A percentile compares a stretch with the other conserved stretches of the same genome.
These are phyloP conservation scores for Bjerkandera adusta DNA, from an alignment of 1,284 basidiomycete genomes.

Conservation along the genomic window DNA sequence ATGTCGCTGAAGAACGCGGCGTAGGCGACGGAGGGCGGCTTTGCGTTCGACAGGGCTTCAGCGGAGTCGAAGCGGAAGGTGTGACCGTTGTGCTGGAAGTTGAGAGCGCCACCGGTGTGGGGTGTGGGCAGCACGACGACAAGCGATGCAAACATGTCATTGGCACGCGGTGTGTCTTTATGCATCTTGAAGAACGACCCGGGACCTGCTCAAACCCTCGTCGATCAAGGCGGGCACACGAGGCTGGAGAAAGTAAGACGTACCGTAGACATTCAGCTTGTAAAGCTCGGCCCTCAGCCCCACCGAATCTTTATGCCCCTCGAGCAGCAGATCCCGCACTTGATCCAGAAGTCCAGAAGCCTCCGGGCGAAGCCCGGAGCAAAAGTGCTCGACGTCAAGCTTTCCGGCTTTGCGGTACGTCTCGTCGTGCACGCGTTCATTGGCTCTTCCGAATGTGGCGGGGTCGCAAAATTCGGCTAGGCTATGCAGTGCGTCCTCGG, in stretches of 20 bases:
- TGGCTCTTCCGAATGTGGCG: conserved; percentile 22
- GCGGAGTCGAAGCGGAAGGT: conserved; percentile 30
- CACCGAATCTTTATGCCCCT: conserved; percentile 14
- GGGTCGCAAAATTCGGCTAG: conserved; percentile 21
- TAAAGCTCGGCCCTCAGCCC: conserved; percentile 22
- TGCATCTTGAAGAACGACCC: conserved; percentile 43
- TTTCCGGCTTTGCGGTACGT: conserved; percentile 26
- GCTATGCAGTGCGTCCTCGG: conserved; percentile 13
- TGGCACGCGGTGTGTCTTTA: conserved; percentile 37
- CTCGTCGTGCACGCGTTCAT: conserved; percentile 24
- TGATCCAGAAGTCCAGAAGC: conserved; percentile 23
- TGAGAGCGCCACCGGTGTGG: conserved; percentile 35
- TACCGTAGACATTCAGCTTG: conserved; percentile 31
- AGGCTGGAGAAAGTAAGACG: background rate
- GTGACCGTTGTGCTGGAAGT: conserved; percentile 28
- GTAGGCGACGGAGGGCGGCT: conserved; percentile 24
- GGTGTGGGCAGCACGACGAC: conserved; percentile 37
- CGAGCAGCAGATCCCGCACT: conserved; percentile 23
- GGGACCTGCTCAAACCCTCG: conserved; percentile 9
- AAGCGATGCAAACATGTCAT: conserved; percentile 40
- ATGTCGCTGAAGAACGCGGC: conserved; percentile 38
- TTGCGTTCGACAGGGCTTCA: background rate
- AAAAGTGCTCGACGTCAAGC: conserved; percentile 24
- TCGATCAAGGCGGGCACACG: background rate
- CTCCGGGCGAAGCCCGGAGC: conserved; percentile 27